Conservation (phyloP, 352 stramenopile species). For the Globisporangium paroecandrum region DNA sequence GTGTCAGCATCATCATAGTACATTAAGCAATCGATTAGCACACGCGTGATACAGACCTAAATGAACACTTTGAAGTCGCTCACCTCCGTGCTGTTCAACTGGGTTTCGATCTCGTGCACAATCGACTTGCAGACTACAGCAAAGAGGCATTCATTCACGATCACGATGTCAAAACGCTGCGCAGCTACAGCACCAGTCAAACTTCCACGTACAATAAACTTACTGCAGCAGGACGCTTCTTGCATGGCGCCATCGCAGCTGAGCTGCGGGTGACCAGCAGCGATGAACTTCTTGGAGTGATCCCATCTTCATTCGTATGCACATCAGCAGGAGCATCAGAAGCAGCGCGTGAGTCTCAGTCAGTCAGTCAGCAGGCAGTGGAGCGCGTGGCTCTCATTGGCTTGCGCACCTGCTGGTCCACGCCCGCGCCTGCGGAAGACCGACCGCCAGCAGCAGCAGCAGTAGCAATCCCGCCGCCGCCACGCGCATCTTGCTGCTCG, state of each 20-base stretch:
- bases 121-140: slow-evolving; percentile 78
- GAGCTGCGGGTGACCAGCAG: slow-evolving; percentile 53
- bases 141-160: not conserved
- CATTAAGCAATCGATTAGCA: not conserved
- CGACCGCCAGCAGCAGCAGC: slow-evolving; percentile 12
- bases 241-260: slow-evolving; percentile 55
- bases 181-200: no score
- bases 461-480: not conserved
- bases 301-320: slow-evolving; percentile 46
- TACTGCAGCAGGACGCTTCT: slow-evolving; percentile 71
- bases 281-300: slow-evolving; percentile 75
- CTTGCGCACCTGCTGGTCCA: slow-evolving; percentile 53
- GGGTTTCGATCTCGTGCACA: slow-evolving; percentile 75
- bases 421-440: slow-evolving; percentile 22
- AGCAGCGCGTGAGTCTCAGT: not conserved
- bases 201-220: slow-evolving; percentile 12
- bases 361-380: not conserved
- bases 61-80: not conserved
- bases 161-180: not conserved
- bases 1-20: not conserved
- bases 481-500: slow-evolving; percentile 9
- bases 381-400: not conserved
- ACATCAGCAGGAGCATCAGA: not conserved
- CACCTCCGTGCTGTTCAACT: slow-evolving; percentile 73
- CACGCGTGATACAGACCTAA: not conserved